These are phyloP conservation scores for Solanum peruvianum DNA, from an alignment of 257 asterid genomes.

Conservation along the genomic window DNA sequence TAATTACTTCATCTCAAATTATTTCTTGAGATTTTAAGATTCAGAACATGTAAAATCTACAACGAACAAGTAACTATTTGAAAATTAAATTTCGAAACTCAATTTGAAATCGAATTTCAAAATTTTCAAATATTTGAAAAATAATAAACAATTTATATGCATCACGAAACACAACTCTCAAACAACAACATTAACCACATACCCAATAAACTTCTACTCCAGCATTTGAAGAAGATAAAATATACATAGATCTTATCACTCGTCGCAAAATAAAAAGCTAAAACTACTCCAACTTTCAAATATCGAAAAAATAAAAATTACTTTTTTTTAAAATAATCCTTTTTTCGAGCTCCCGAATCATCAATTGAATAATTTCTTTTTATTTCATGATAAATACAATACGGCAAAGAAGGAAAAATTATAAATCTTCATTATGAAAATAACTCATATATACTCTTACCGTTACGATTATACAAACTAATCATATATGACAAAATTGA, in stretches of 20 bases:
- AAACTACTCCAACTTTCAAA: not conserved
- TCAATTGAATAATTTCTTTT: no score
- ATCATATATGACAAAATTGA: not conserved
- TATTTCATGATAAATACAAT: no score
- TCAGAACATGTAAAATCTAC: not conserved
- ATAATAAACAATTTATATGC: not conserved
- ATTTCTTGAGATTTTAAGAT: not conserved
- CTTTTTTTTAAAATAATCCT: no score
- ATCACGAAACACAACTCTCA: not conserved
- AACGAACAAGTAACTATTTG: not conserved
- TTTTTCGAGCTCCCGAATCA: no score
- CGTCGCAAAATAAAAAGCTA: not conserved
- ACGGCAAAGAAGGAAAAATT: no score
- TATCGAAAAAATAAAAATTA: no score
- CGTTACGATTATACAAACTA: no score
- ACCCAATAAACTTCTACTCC: not conserved
- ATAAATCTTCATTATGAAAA: no score
- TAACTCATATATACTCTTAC: no score
- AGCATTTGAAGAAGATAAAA: not conserved
- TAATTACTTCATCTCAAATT: not conserved
- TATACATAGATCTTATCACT: no score
- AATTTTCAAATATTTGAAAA: not conserved
- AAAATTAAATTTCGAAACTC: not conserved
- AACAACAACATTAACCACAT: no score
- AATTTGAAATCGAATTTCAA: no score